Evolutionary conservation across 768 basidiomycete genomes (phyloP).

Genomic region (Cystofilobasidium ferigula): DNA sequence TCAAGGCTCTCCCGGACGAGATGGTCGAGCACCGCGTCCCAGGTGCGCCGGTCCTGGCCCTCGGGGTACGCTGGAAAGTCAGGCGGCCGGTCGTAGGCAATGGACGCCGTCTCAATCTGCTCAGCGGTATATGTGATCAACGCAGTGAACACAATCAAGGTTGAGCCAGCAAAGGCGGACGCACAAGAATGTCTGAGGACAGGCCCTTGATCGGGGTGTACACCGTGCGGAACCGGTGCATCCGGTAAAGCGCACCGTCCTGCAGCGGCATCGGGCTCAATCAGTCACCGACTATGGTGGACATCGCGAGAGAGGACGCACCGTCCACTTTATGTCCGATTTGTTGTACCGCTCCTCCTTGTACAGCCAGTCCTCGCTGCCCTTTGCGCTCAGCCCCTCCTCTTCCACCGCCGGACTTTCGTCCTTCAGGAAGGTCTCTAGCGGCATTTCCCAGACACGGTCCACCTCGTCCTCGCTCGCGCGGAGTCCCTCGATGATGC

Average conservation of each 20-base stretch:
- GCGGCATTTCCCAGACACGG: slow-evolving; percentile 13
- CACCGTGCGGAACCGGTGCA: slow-evolving; percentile 24
- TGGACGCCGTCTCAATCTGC: slow-evolving; percentile 22
- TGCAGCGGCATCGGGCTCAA: not conserved
- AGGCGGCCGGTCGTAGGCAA: slow-evolving; percentile 3
- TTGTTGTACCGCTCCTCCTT: slow-evolving; percentile 14
- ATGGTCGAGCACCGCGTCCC: not conserved
- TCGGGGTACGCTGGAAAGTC: slow-evolving; percentile 13
- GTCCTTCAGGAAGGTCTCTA: slow-evolving; percentile 1
- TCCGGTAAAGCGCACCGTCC: slow-evolving; percentile 15
- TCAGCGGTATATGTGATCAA: too few species aligned
- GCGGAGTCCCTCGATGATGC: slow-evolving; percentile 9
- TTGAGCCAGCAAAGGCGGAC: not conserved
- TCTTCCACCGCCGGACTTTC: not conserved
- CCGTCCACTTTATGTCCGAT: slow-evolving; percentile 14
- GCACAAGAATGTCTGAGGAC: slow-evolving; percentile 21
- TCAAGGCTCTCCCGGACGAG: slow-evolving; percentile 13
- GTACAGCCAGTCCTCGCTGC: slow-evolving; percentile 23
- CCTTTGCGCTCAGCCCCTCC: slow-evolving; percentile 14
- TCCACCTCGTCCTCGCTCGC: slow-evolving; percentile 22
- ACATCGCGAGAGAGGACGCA: not conserved
- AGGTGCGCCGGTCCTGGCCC: slow-evolving; percentile 7
- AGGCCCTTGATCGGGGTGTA: slow-evolving; percentile 25
- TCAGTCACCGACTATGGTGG: not conserved
- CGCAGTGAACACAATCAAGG: not conserved